Conservation (phyloP, 495 filamentous ascomycete genomes). For the Neurospora intermedia region DNA sequence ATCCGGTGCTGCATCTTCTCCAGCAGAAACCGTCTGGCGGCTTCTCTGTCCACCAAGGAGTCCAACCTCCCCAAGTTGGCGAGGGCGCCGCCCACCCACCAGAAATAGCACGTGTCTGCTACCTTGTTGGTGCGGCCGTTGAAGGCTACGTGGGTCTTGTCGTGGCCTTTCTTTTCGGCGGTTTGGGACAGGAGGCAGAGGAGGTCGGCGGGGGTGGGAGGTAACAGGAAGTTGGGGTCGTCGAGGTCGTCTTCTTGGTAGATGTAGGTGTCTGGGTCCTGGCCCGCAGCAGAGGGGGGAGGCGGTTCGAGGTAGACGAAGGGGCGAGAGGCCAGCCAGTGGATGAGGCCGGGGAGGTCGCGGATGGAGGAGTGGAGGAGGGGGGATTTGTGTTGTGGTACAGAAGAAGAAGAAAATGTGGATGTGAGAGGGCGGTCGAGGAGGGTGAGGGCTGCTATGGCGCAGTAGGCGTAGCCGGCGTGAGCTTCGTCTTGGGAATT, state of each 20-base stretch:
- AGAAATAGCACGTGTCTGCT: conserved; percentile 89
- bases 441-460: conserved; percentile 61
- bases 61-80: conserved; percentile 47
- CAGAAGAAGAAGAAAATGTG: conserved; percentile 19
- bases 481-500: conserved; percentile 77
- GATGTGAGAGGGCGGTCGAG: conserved; percentile 40
- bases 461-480: conserved; percentile 84
- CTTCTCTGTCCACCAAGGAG: conserved; percentile 42
- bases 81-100: conserved; percentile 74
- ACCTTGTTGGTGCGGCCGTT: conserved; percentile 84
- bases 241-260: conserved; percentile 20
- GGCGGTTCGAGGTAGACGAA: conserved; percentile 39
- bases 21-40: conserved; percentile 66
- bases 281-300: neutral
- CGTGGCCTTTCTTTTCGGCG: neutral
- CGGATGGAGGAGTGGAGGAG: conserved; percentile 26
- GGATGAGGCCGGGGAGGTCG: conserved; percentile 22
- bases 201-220: conserved; percentile 21
- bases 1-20: conserved; percentile 84
- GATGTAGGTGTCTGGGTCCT: conserved; percentile 24
- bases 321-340: conserved; percentile 54
- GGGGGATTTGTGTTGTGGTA: conserved; percentile 16
- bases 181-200: conserved; percentile 16
- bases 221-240: conserved; percentile 5
- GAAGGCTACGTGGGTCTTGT: conserved; percentile 46